Evolutionary conservation across 139 green algal genomes (phyloP).

Genomic region (Coelastrella sp.): DNA sequence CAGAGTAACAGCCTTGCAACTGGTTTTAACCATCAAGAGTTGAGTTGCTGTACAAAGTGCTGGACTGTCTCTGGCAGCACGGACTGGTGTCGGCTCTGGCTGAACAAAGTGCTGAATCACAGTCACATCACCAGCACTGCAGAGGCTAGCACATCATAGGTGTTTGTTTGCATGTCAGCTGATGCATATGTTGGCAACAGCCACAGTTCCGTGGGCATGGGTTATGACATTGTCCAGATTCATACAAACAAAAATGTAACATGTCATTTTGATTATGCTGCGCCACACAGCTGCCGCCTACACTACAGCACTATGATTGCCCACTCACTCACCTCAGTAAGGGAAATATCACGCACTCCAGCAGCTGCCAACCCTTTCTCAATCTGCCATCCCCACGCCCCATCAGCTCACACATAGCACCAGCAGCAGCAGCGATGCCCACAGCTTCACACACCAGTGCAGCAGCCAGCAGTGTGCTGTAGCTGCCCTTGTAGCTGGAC

Average conservation of each 20-base stretch:
- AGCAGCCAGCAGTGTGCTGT: constrained; percentile 16
- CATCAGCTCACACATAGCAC: background rate
- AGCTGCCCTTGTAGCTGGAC: constrained; percentile 71
- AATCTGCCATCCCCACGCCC: background rate
- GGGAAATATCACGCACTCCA: constrained; percentile 25
- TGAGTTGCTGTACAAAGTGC: no score
- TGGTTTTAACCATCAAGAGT: no score
- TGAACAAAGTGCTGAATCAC: no score
- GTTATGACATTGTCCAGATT: no score
- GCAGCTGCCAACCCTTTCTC: background rate
- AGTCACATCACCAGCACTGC: no score
- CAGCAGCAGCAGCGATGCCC: constrained; percentile 3
- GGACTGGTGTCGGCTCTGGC: no score
- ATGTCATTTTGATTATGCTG: background rate
- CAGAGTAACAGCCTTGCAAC: no score
- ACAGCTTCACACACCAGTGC: constrained; percentile 27
- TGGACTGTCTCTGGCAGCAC: no score
- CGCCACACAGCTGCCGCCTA: background rate
- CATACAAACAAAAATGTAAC: background rate
- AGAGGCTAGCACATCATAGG: no score
- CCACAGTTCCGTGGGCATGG: no score
- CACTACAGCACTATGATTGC: background rate
- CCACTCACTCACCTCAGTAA: constrained; percentile 22
- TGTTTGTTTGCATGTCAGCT: no score
- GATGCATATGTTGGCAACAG: no score